A percentile compares a stretch with the other conserved stretches of the same genome.
Conservation (phyloP, 2,329 filamentous ascomycete genomes). For the Arthroderma uncinatum region DNA sequence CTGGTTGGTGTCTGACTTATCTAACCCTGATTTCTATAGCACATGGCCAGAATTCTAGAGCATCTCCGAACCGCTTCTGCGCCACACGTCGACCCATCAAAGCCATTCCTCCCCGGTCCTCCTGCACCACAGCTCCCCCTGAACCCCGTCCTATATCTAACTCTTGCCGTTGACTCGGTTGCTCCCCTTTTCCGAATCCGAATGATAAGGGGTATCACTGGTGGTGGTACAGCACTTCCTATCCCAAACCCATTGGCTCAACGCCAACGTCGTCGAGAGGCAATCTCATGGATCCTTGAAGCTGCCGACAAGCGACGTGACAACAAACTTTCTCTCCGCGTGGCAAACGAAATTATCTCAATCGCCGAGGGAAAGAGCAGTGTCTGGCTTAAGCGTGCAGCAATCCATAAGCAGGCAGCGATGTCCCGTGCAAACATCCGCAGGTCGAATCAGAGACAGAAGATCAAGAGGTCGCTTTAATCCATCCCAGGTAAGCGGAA, state of each 20-base stretch:
- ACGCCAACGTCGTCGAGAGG: constrained; percentile 64
- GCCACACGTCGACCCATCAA: constrained; percentile 60
- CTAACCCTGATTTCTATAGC: constrained; percentile 40
- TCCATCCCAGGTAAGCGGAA: not conserved
- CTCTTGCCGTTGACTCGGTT: constrained; percentile 81
- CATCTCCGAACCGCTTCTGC: constrained; percentile 73
- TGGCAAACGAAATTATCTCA: constrained; percentile 76
- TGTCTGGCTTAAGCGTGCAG: constrained; percentile 71
- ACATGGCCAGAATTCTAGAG: constrained; percentile 73
- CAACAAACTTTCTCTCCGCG: constrained; percentile 60
- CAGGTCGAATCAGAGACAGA: not conserved
- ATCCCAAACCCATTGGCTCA: constrained; percentile 66
- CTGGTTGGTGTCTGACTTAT: not conserved
- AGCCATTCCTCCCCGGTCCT: constrained; percentile 53
- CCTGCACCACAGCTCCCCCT: constrained; percentile 71
- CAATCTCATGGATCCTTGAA: constrained; percentile 82
- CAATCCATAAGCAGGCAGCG: constrained; percentile 71
- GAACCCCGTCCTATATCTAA: constrained; percentile 81
- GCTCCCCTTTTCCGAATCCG: constrained; percentile 76
- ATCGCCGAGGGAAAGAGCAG: constrained; percentile 75
- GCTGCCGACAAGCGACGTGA: constrained; percentile 68
- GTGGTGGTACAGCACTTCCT: constrained; percentile 74
- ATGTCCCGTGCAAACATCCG: constrained; percentile 61
- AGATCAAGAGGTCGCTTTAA: not conserved
- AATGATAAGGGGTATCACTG: constrained; percentile 63